phyloP scores from a whole-genome alignment of 208 protist genomes.

The Trypanosoma brucei region DNA sequence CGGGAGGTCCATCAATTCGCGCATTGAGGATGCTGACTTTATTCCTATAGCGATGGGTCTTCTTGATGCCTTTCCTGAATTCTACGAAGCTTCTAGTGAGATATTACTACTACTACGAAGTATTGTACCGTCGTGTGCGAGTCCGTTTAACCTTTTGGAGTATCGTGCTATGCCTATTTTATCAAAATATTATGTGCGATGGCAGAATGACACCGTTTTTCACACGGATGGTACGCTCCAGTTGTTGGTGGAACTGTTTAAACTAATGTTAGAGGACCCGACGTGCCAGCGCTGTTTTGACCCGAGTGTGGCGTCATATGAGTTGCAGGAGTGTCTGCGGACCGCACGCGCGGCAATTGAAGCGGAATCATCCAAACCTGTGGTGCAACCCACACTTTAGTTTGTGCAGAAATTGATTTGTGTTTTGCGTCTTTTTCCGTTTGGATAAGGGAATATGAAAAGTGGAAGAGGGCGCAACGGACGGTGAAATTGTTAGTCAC shows the following conservation, averaged over 20 bases:
- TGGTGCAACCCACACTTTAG: neutral
- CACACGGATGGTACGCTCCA: conserved; percentile 67
- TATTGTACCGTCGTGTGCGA: conserved; percentile 54
- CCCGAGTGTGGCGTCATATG: conserved; percentile 75
- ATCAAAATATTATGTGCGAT: conserved; percentile 82
- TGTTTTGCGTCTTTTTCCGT: neutral
- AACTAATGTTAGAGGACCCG: conserved; percentile 70
- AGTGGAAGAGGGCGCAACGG: too few relatives aligned
- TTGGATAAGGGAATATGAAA: too few relatives aligned
- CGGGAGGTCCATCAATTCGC: conserved; percentile 28
- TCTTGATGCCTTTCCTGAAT: conserved; percentile 82
- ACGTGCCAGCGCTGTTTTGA: conserved; percentile 82
- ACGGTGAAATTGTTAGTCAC: too few relatives aligned
- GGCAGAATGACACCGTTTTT: conserved; percentile 68
- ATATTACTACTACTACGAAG: conserved; percentile 48
- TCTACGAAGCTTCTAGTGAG: conserved; percentile 68
- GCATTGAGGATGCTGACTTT: conserved; percentile 75
- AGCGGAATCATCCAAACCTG: conserved; percentile 15
- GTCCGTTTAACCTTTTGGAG: conserved; percentile 72
- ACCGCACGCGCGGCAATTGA: conserved; percentile 54
- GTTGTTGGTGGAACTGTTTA: conserved; percentile 55
- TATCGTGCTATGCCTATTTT: conserved; percentile 86
- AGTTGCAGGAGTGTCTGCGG: conserved; percentile 74
- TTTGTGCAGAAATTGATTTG: neutral
- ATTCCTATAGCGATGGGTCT: conserved; percentile 76